Conservation (phyloP, 768 basidiomycete genomes). For the Astraeus odoratus region DNA sequence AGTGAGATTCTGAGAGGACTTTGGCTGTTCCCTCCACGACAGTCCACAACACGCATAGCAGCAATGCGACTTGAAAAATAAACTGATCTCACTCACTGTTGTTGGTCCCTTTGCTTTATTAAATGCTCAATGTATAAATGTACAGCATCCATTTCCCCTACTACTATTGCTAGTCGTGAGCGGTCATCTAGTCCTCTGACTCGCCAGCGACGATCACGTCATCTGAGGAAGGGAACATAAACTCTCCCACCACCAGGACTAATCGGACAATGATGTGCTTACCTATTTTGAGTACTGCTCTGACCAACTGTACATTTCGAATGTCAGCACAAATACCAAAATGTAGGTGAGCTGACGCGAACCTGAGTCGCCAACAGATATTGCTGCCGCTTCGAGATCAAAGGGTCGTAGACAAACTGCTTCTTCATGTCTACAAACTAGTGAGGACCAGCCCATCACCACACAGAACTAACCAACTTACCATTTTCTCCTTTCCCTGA, state of each 20-base stretch:
- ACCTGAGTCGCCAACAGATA: conserved; percentile 96
- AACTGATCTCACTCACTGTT: background rate
- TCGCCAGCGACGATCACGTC: conserved; percentile 74
- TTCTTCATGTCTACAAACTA: conserved; percentile 81
- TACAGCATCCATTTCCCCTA: background rate
- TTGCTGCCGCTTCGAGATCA: conserved; percentile 96
- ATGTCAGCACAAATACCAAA: background rate
- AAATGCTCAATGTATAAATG: background rate
- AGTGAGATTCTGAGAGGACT: too few relatives aligned
- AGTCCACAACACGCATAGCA: too few relatives aligned
- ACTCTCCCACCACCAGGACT: conserved; percentile 2
- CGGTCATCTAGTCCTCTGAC: conserved; percentile 49
- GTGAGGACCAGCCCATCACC: background rate
- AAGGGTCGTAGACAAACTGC: conserved; percentile 94
- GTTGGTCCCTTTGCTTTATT: too few relatives aligned
- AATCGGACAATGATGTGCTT: conserved; percentile 17
- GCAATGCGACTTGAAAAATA: too few relatives aligned
- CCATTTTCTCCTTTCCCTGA: conserved; percentile 81
- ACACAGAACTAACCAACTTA: conserved; percentile 26
- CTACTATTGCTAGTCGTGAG: background rate
- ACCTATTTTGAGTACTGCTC: conserved; percentile 87
- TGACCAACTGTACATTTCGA: conserved; percentile 49
- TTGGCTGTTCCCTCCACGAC: too few relatives aligned
- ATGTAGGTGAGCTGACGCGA: conserved; percentile 10
- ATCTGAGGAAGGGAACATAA: conserved; percentile 36